Conservation (phyloP, 148 eudicot genomes). For the Tetragonia tetragonoides region DNA sequence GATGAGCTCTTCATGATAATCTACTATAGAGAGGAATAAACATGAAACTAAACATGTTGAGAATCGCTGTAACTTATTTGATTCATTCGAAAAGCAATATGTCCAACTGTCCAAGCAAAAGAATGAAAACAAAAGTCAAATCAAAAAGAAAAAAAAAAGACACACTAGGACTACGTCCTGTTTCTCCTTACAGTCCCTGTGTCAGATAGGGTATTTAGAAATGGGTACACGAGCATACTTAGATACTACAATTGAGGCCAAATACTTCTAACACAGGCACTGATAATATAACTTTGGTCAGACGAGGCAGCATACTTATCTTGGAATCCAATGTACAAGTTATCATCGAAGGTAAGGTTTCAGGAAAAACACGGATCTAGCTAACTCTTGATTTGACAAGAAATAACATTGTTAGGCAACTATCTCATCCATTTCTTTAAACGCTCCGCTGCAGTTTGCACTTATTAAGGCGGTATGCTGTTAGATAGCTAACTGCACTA, state of each 20-base stretch:
- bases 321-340: too few relatives aligned
- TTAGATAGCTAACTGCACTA: background rate
- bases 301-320: too few relatives aligned
- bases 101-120: background rate
- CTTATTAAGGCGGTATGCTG: background rate
- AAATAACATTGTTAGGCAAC: background rate
- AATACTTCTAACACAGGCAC: too few relatives aligned
- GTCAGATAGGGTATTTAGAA: background rate
- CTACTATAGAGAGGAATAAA: background rate
- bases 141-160: background rate
- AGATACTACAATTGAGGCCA: too few relatives aligned
- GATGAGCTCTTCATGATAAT: background rate
- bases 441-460: background rate
- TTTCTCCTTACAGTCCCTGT: too few relatives aligned
- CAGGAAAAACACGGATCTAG: too few relatives aligned
- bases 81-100: background rate
- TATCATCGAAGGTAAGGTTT: too few relatives aligned
- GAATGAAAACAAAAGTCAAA: background rate
- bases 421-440: background rate
- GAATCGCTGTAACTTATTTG: background rate
- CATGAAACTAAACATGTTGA: background rate
- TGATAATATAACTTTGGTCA: too few relatives aligned
- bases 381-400: background rate
- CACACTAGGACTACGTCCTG: too few relatives aligned
- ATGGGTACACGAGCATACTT: too few relatives aligned